A percentile compares a stretch with the other conserved stretches of the same genome.
These are phyloP conservation scores for Suhomyces sp. DNA, from an alignment of 805 yeast species.

Conservation along the genomic window DNA sequence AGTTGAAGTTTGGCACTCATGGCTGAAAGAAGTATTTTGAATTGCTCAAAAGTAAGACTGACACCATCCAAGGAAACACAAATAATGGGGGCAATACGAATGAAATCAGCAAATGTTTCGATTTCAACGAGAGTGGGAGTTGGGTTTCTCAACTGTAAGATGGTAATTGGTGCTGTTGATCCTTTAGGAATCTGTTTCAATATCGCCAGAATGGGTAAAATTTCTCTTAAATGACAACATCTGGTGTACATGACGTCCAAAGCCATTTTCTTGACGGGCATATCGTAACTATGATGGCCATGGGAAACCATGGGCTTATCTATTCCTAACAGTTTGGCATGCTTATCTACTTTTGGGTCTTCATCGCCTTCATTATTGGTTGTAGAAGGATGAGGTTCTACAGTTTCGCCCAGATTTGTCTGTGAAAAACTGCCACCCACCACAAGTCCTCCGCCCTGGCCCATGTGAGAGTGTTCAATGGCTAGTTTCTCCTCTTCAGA, in stretches of 20 bases:
- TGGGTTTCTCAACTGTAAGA: slow-evolving; percentile 77
- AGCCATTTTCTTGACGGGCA: slow-evolving; percentile 43
- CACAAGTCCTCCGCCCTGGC: slow-evolving; percentile 63
- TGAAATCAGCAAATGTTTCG: slow-evolving; percentile 82
- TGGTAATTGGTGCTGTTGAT: slow-evolving; percentile 69
- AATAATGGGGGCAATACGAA: slow-evolving; percentile 79
- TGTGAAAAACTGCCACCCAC: slow-evolving; percentile 74
- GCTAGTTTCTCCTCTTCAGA: slow-evolving; percentile 50
- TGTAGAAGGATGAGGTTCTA: background rate
- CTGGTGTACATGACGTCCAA: slow-evolving; percentile 81
- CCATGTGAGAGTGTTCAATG: slow-evolving; percentile 38
- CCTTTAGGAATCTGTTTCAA: slow-evolving; percentile 77
- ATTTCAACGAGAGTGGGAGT: slow-evolving; percentile 86
- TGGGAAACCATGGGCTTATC: slow-evolving; percentile 32
- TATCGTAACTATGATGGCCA: slow-evolving; percentile 21
- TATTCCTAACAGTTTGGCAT: slow-evolving; percentile 24
- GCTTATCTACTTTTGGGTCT: slow-evolving; percentile 20
- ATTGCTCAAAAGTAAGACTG: slow-evolving; percentile 68
- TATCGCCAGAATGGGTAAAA: slow-evolving; percentile 88
- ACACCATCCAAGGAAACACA: slow-evolving; percentile 80
- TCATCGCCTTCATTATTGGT: slow-evolving; percentile 13
- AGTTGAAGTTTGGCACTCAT: slow-evolving; percentile 62
- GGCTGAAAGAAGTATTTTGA: slow-evolving; percentile 68
- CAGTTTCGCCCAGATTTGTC: background rate
- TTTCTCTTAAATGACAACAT: slow-evolving; percentile 90